A percentile compares a stretch with the other conserved stretches of the same genome.
These are phyloP conservation scores for Lecanicillium sp. DNA, from an alignment of 2,329 filamentous ascomycete species.

Conservation along the genomic window DNA sequence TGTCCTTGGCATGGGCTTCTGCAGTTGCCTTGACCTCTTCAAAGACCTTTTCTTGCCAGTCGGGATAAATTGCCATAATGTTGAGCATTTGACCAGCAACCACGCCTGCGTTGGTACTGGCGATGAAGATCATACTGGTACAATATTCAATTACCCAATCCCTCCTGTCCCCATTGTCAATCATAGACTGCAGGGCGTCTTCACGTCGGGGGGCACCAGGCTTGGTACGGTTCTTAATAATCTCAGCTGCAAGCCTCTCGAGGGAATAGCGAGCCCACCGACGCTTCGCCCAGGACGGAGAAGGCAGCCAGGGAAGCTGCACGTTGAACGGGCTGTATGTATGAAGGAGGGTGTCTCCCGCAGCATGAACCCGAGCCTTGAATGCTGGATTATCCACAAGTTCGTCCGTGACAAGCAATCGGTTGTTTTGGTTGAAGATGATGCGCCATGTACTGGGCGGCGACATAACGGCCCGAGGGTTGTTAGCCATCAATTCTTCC, in stretches of 20 bases:
- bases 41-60: slow-evolving; percentile 2
- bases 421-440: too few species aligned
- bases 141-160: not conserved
- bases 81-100: not conserved
- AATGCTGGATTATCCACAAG: too few species aligned
- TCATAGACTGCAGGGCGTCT: not conserved
- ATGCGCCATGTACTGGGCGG: too few species aligned
- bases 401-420: not conserved
- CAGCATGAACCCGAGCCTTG: too few species aligned
- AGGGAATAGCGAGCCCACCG: too few species aligned
- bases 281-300: not conserved
- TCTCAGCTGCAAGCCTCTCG: not conserved
- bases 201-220: not conserved
- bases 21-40: not conserved
- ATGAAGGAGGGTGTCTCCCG: not conserved
- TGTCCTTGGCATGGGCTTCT: not conserved
- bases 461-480: not conserved
- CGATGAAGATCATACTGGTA: not conserved
- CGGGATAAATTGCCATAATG: not conserved
- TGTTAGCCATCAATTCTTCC: not conserved
- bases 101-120: not conserved
- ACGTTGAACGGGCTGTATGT: not conserved
- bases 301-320: not conserved
- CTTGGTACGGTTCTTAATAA: not conserved
- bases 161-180: not conserved